These are phyloP conservation scores for Marvania coccoides DNA, from an alignment of 139 green algal genomes.

Conservation along the genomic window DNA sequence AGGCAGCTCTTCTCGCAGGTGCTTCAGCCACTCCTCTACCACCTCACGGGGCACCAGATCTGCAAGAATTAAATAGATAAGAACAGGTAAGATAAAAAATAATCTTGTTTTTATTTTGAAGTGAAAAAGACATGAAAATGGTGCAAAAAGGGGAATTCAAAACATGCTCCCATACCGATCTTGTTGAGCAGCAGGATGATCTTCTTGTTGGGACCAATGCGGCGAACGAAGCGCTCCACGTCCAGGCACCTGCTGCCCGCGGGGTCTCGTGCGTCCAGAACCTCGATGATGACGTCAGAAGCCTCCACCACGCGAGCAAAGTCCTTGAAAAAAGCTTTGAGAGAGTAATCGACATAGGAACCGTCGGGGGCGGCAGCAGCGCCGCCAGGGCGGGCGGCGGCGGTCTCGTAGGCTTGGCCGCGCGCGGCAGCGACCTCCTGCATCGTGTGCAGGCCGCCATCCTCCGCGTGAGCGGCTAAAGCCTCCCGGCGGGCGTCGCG, in stretches of 20 bases:
- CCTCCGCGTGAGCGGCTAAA: constrained; percentile 11
- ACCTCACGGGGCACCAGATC: constrained; percentile 88
- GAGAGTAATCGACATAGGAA: constrained; percentile 51
- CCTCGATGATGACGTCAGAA: constrained; percentile 88
- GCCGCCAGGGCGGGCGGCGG: background rate
- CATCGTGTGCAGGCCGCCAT: constrained; percentile 7
- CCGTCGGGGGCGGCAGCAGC: background rate
- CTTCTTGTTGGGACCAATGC: constrained; percentile 72
- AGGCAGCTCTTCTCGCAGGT: constrained; percentile 90
- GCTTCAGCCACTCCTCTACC: constrained; percentile 85
- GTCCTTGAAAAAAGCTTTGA: constrained; percentile 89
- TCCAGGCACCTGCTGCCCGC: constrained; percentile 82
- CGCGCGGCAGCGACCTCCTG: constrained; percentile 2
- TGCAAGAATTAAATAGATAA: constrained; percentile 13
- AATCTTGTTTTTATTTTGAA: background rate
- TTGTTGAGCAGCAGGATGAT: constrained; percentile 98
- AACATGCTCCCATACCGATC: constrained; percentile 52
- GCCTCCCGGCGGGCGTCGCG: background rate
- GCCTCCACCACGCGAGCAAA: constrained; percentile 89
- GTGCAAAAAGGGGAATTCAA: background rate
- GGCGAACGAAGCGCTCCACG: constrained; percentile 83
- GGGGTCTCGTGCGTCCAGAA: constrained; percentile 94
- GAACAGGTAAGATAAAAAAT: background rate
- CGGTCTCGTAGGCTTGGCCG: constrained; percentile 1
- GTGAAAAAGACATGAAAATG: background rate